Base-by-base conservation (phyloP, 1,284 basidiomycete genomes). In the Leccinum huronense region DNA sequence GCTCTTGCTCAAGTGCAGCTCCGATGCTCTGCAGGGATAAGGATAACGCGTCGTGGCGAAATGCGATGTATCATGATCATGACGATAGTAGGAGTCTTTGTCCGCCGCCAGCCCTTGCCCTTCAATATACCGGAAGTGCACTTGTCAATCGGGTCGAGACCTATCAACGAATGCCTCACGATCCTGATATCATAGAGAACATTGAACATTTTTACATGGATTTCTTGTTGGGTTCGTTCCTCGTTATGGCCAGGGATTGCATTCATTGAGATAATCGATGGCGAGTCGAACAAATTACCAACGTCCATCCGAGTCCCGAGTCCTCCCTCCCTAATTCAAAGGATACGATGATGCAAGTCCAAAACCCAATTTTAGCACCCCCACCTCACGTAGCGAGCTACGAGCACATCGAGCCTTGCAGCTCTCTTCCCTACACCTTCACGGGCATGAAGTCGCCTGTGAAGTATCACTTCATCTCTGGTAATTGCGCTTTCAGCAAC, bases 121-220 rank as follows among this genome's bases (percentile, higher is more conserved):
- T 98, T 70, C 97, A 99, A 75, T 98, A 98, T 74, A 97, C 95
- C 0, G 96, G 96, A 1, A 96, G 94, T 72, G 95, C 96, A 0
- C 86, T 99, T 6, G 97, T 99, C 48, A 98, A 99, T 71, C 87
- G 96, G 1, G 95, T 98, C 10, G 96, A 99, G 75, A 98, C 95
- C 0, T 99, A 99, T 73, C 87, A 96, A 53, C 87, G 95, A 30
- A 95, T 97, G 83, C 92, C 92, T 0, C 95, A 98, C 78, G 98
- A 96, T 3, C 85, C 97, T 31, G 97, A 99, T 75, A 94, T 98
- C 71, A 94, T 98, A 60, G 96, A 98, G 78, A 98, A 97, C 69
- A 91, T 99, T 62, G 84, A 94, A 61, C 87, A 97, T n/a, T 98
- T 97, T 76, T 99, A 98, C 73, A 91, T 96, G 5, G 99, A 99